These are phyloP conservation scores for Leptodontidium sp. DNA, from an alignment of 2,329 filamentous ascomycete species.

Conservation along the genomic window DNA sequence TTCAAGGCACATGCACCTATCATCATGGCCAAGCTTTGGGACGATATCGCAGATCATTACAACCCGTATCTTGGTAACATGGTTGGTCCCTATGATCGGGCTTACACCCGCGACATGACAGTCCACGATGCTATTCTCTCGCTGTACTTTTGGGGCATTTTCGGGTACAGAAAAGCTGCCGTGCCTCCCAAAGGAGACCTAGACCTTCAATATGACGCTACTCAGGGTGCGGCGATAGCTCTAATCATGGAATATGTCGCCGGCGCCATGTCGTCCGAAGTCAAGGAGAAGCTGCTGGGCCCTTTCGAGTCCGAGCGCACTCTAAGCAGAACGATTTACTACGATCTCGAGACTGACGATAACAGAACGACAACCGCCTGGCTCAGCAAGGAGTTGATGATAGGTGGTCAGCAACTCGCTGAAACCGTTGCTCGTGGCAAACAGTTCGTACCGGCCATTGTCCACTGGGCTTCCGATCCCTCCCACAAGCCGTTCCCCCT, in stretches of 20 bases:
- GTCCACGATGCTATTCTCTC: conserved; percentile 52
- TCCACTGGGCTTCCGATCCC: conserved; percentile 55
- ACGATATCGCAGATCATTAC: conserved; percentile 60
- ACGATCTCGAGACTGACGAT: conserved; percentile 46
- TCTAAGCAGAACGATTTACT: conserved; percentile 49
- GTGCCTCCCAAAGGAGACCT: conserved; percentile 50
- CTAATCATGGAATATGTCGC: conserved; percentile 49
- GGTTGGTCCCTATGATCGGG: conserved; percentile 69
- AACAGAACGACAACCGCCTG: conserved; percentile 51
- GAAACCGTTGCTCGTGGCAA: conserved; percentile 50
- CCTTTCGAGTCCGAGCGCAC: conserved; percentile 48
- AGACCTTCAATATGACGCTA: conserved; percentile 53
- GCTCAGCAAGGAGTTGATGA: conserved; percentile 54
- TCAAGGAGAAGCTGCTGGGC: conserved; percentile 46
- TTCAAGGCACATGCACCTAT: conserved; percentile 58
- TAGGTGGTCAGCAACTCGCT: conserved; percentile 50
- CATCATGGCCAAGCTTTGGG: conserved; percentile 62
- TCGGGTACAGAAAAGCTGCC: conserved; percentile 50
- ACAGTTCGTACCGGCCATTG: conserved; percentile 55
- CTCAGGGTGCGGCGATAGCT: conserved; percentile 52
- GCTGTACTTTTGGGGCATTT: conserved; percentile 54
- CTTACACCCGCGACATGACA: conserved; percentile 69
- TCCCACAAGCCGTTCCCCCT: conserved; percentile 51
- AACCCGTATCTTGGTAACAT: conserved; percentile 66
- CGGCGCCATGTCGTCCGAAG: conserved; percentile 43